Evolutionary conservation across 2,329 filamentous ascomycete genomes (phyloP).

Genomic region (Pseudocercospora fuligena): DNA sequence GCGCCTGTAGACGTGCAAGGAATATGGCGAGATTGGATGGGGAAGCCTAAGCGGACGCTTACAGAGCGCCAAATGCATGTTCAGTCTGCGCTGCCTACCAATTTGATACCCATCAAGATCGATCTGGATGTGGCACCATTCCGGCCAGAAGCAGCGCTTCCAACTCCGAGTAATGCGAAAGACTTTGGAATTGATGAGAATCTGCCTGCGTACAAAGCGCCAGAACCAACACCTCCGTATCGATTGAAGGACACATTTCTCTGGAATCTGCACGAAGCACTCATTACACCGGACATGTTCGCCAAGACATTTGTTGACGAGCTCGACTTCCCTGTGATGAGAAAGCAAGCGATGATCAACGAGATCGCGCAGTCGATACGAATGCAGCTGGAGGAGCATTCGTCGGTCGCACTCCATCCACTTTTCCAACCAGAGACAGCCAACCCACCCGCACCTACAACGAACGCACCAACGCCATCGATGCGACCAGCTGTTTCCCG

Average conservation of each 20-base stretch:
- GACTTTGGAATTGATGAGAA: conserved; percentile 69
- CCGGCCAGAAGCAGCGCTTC: conserved; percentile 68
- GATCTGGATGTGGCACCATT: conserved; percentile 89
- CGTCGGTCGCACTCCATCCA: conserved; percentile 89
- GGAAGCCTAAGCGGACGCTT: conserved; percentile 62
- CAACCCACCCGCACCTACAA: conserved; percentile 36
- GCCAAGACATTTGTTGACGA: conserved; percentile 90
- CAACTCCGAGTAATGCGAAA: conserved; percentile 63
- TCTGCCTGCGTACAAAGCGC: conserved; percentile 76
- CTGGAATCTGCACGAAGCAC: conserved; percentile 95
- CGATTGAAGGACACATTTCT: conserved; percentile 93
- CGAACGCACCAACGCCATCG: conserved; percentile 39
- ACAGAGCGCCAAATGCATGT: conserved; percentile 66
- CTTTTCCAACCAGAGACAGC: conserved; percentile 71
- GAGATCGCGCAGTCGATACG: conserved; percentile 94
- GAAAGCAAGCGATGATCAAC: conserved; percentile 65
- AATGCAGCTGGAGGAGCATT: conserved; percentile 93
- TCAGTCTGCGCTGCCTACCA: conserved; percentile 79
- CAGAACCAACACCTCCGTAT: conserved; percentile 81
- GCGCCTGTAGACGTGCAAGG: conserved; percentile 83
- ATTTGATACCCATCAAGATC: conserved; percentile 92
- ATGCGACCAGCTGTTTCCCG: conserved; percentile 52
- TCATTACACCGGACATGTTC: conserved; percentile 94
- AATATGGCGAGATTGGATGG: conserved; percentile 96
- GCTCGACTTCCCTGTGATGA: conserved; percentile 81